A percentile compares a stretch with the other conserved stretches of the same genome.
These are phyloP conservation scores for Neurospora intermedia DNA, from an alignment of 495 filamentous ascomycete genomes.

Conservation along the genomic window DNA sequence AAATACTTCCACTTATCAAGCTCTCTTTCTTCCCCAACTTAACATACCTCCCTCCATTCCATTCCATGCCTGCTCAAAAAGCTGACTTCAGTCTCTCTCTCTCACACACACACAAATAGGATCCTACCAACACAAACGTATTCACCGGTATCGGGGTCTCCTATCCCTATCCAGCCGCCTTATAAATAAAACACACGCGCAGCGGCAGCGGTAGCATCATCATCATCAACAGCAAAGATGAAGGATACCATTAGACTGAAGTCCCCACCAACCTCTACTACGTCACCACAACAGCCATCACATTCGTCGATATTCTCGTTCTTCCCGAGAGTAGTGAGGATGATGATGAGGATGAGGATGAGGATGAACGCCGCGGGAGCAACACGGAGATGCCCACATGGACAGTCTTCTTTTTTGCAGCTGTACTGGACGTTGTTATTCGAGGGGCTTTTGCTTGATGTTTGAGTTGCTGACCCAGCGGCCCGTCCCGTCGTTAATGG, in stretches of 20 bases:
- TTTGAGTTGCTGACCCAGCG: background rate
- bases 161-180: background rate
- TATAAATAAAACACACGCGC: too few species aligned
- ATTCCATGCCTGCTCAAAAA: background rate
- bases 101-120: background rate
- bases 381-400: background rate
- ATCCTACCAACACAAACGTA: background rate
- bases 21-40: background rate
- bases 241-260: background rate
- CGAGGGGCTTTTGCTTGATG: background rate
- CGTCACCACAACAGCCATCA: background rate
- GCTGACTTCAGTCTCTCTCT: background rate
- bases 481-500: too few species aligned
- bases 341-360: background rate
- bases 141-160: background rate
- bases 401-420: background rate
- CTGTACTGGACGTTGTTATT: background rate
- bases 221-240: background rate
- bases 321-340: too few species aligned
- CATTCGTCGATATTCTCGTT: too few species aligned
- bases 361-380: background rate
- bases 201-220: too few species aligned
- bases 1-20: background rate
- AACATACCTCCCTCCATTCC: background rate
- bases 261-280: background rate